Evolutionary conservation across 202 grass and related monocot species (phyloP).

Genomic region (Elaeis oleifera): DNA sequence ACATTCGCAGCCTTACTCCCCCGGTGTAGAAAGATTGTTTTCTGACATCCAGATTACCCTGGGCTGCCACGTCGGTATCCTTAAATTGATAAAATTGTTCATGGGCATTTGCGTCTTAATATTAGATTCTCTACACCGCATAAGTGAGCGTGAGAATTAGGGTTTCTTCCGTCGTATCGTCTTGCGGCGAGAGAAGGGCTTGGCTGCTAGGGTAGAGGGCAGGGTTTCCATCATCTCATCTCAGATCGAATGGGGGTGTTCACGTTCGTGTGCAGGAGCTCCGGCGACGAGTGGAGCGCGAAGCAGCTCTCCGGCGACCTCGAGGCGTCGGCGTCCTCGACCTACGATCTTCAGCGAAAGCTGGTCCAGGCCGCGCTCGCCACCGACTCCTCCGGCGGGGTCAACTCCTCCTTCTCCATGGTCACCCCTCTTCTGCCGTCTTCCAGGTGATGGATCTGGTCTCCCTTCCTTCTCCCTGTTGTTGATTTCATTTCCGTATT

Average conservation of each 20-base stretch:
- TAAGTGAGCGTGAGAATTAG: no score
- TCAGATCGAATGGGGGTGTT: constrained; percentile 49
- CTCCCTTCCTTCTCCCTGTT: neutral
- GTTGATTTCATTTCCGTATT: neutral
- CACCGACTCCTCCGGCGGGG: constrained; percentile 34
- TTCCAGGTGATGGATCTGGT: constrained; percentile 45
- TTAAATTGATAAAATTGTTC: no score
- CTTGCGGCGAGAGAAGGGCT: no score
- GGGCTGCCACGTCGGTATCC: no score
- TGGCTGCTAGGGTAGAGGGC: no score
- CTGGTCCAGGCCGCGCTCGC: constrained; percentile 45
- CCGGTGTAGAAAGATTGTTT: no score
- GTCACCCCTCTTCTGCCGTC: constrained; percentile 48
- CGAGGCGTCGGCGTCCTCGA: constrained; percentile 52
- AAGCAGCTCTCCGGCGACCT: constrained; percentile 63
- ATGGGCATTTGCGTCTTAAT: no score
- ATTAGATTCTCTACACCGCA: no score
- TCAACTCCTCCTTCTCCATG: constrained; percentile 67
- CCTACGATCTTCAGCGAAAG: constrained; percentile 47
- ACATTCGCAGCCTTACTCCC: no score
- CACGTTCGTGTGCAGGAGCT: constrained; percentile 68
- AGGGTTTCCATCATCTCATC: no score
- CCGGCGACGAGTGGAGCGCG: constrained; percentile 46
- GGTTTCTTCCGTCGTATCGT: no score
- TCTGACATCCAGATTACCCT: no score